phyloP scores from a whole-genome alignment of 2,329 filamentous ascomycete species.

The Pseudogymnoascus verrucosus region DNA sequence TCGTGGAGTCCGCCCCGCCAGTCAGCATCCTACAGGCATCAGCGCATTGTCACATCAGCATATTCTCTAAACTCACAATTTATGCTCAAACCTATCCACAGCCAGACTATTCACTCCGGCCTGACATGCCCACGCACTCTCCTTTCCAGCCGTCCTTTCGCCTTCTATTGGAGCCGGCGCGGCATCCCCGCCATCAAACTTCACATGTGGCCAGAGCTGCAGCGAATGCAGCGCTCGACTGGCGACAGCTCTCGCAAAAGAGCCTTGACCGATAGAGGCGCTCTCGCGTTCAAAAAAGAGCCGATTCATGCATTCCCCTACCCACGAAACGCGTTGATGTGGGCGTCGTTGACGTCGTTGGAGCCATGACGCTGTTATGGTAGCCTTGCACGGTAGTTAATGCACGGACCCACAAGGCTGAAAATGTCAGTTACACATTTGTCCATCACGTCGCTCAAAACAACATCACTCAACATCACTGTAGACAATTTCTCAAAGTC shows the following conservation, averaged over 20 bases:
- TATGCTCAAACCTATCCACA: constrained; percentile 74
- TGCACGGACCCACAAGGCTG: constrained; percentile 1
- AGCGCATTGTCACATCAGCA: constrained; percentile 15
- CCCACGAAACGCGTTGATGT: constrained; percentile 6
- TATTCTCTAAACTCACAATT: constrained; percentile 44
- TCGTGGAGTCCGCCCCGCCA: constrained; percentile 74
- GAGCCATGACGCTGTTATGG: not conserved
- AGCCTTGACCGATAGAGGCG: constrained; percentile 55
- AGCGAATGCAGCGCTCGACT: constrained; percentile 62
- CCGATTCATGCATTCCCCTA: constrained; percentile 63
- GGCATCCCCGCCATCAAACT: constrained; percentile 58
- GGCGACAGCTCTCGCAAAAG: constrained; percentile 58
- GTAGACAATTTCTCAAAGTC: not conserved
- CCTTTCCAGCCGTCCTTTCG: constrained; percentile 12
- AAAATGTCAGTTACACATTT: not conserved
- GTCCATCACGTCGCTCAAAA: not conserved
- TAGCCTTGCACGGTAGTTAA: not conserved
- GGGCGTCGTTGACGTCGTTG: not conserved
- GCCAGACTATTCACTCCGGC: constrained; percentile 73
- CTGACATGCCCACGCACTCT: constrained; percentile 54
- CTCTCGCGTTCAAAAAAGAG: constrained; percentile 69
- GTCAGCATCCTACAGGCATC: constrained; percentile 57
- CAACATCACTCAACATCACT: not conserved
- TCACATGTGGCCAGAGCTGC: constrained; percentile 55
- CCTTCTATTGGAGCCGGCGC: constrained; percentile 18